phyloP scores from a whole-genome alignment of 345 rosid species.

The Theobroma cacao region DNA sequence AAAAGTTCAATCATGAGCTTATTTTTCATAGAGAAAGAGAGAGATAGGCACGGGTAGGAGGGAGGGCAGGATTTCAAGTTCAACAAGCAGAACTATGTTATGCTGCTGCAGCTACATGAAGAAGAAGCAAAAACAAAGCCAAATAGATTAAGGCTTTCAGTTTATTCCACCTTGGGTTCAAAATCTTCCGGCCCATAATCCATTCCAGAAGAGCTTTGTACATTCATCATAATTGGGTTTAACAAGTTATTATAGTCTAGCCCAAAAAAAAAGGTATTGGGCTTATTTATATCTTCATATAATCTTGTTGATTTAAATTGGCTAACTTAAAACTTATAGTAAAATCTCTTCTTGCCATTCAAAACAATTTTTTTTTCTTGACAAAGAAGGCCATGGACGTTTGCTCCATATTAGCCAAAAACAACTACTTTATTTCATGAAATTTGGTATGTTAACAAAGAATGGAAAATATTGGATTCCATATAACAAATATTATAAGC shows the following conservation, averaged over 20 bases:
- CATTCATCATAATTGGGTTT: neutral
- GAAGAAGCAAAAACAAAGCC: neutral
- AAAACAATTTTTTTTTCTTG: too few species aligned
- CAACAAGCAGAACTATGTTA: neutral
- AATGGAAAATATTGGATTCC: neutral
- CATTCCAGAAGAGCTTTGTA: neutral
- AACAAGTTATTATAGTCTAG: neutral
- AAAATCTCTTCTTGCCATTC: too few species aligned
- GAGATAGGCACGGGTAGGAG: too few species aligned
- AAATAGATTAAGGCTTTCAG: neutral
- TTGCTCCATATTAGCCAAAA: neutral
- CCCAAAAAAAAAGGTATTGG: neutral
- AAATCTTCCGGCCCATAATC: neutral
- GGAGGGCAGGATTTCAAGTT: neutral
- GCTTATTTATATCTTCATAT: neutral
- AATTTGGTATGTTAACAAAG: too few species aligned
- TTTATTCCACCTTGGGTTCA: neutral
- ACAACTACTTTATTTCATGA: too few species aligned
- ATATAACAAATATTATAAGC: neutral
- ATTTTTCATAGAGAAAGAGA: too few species aligned
- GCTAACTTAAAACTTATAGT: too few species aligned
- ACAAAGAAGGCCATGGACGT: neutral
- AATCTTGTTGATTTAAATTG: neutral
- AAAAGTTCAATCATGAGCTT: too few species aligned
- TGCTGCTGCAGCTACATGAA: neutral